These are phyloP conservation scores for Vanilla planifolia DNA, from an alignment of 106 monocot species.

Conservation along the genomic window DNA sequence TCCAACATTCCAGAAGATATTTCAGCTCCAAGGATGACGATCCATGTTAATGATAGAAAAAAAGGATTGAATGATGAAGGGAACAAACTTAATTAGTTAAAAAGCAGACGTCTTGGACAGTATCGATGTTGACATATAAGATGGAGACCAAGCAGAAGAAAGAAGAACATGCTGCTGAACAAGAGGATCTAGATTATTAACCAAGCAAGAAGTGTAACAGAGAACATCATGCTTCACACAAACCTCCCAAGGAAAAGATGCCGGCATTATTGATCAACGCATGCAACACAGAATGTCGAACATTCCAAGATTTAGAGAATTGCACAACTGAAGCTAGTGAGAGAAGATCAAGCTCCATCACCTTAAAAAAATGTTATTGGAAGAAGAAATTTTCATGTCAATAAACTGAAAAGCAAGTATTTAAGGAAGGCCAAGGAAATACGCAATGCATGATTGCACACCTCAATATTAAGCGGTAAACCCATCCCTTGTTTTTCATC, in stretches of 20 bases:
- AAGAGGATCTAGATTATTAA: background rate
- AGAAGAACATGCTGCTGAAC: background rate
- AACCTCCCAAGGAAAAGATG: slow-evolving; percentile 91
- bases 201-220: background rate
- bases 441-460: slow-evolving; percentile 9
- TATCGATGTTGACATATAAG: background rate
- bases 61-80: background rate
- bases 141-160: background rate
- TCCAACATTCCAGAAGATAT: background rate
- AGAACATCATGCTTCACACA: slow-evolving; percentile 11
- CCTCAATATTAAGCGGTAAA: slow-evolving; percentile 80
- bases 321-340: slow-evolving; percentile 74
- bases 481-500: slow-evolving; percentile 31
- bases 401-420: background rate
- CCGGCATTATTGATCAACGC: slow-evolving; percentile 95
- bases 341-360: slow-evolving; percentile 96
- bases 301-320: slow-evolving; percentile 92
- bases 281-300: slow-evolving; percentile 59
- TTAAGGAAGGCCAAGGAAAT: background rate
- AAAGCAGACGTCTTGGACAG: background rate
- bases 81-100: background rate
- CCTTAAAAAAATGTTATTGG: slow-evolving; percentile 35
- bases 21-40: background rate
- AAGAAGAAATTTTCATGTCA: background rate
- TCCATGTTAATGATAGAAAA: background rate